A percentile compares a stretch with the other conserved stretches of the same genome.
phyloP scores from a whole-genome alignment of 768 basidiomycete species.

The Russula compacta region DNA sequence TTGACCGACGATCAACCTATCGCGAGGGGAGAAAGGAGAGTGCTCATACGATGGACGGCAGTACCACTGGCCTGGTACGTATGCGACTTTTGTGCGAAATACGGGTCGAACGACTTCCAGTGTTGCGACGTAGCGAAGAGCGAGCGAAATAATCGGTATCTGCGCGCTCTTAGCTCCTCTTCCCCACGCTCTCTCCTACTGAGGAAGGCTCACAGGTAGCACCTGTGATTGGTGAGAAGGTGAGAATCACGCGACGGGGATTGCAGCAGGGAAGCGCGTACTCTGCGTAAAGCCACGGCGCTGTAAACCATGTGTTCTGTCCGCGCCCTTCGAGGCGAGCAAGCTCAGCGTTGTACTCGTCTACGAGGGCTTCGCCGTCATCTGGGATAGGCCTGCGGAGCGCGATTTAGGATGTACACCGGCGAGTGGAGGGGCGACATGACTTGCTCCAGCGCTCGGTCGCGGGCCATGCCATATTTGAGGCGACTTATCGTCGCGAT shows the following conservation, averaged over 20 bases:
- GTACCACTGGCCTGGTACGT: constrained; percentile 72
- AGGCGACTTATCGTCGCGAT: constrained; percentile 66
- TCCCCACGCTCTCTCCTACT: background rate
- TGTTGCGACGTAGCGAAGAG: constrained; percentile 56
- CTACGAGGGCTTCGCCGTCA: constrained; percentile 64
- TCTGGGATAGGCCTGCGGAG: constrained; percentile 52
- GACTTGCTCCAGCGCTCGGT: constrained; percentile 57
- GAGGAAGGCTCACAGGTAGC: constrained; percentile 46
- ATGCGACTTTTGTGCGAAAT: constrained; percentile 65
- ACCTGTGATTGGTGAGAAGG: constrained; percentile 33
- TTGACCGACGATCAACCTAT: background rate
- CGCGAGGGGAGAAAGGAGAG: background rate
- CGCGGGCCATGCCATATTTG: constrained; percentile 84
- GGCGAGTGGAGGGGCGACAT: background rate
- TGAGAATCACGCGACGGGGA: background rate
- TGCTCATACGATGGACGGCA: constrained; percentile 65
- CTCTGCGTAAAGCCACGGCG: constrained; percentile 97
- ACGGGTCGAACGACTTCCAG: constrained; percentile 80
- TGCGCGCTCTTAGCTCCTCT: constrained; percentile 24
- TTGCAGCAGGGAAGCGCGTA: constrained; percentile 33
- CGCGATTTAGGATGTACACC: background rate
- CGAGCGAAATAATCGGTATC: constrained; percentile 76
- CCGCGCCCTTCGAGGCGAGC: constrained; percentile 35
- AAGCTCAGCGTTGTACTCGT: constrained; percentile 74
- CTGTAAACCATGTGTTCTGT: constrained; percentile 77